phyloP scores from a whole-genome alignment of 2,329 filamentous ascomycete genomes.

The Orbilia quercus region DNA sequence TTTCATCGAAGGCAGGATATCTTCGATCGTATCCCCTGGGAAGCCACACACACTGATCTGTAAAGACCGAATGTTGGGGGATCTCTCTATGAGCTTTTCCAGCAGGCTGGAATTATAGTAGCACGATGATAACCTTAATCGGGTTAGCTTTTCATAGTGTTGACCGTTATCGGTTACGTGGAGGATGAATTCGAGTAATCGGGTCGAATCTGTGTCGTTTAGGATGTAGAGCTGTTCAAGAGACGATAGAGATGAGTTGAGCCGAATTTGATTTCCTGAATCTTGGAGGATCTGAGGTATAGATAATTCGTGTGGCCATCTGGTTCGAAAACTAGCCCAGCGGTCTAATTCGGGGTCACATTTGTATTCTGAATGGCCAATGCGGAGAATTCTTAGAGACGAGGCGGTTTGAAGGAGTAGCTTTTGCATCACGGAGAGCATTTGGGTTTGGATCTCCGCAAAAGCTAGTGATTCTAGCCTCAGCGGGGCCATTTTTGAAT shows the following conservation, averaged over 20 bases:
- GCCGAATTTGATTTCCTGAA: no score
- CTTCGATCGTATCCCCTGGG: constrained; percentile 3
- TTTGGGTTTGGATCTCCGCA: constrained; percentile 5
- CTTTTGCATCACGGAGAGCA: not conserved
- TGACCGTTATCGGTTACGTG: not conserved
- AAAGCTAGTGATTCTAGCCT: constrained; percentile 7
- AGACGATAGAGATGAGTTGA: not conserved
- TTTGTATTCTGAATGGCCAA: constrained; percentile 12
- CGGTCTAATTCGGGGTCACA: constrained; percentile 5
- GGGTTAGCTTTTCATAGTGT: constrained; percentile 1
- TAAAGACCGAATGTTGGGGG: constrained; percentile 5
- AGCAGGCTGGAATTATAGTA: constrained; percentile 1
- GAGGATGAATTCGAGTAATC: constrained; percentile 11
- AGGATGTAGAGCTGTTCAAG: constrained; percentile 21
- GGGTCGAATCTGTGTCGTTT: constrained; percentile 19
- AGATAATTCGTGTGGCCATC: constrained; percentile 1
- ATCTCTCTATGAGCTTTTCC: constrained; percentile 2
- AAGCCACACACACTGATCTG: constrained; percentile 15
- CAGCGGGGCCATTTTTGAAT: not conserved
- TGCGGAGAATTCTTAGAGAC: not conserved
- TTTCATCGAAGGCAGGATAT: constrained; percentile 10
- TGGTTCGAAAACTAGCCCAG: constrained; percentile 10
- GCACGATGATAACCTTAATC: constrained; percentile 4
- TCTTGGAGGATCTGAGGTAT: not conserved
- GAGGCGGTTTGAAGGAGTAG: not conserved